Base-by-base conservation (phyloP, 192 early-diverging fungal genomes). In the Rhizoclosmatium sp. region DNA sequence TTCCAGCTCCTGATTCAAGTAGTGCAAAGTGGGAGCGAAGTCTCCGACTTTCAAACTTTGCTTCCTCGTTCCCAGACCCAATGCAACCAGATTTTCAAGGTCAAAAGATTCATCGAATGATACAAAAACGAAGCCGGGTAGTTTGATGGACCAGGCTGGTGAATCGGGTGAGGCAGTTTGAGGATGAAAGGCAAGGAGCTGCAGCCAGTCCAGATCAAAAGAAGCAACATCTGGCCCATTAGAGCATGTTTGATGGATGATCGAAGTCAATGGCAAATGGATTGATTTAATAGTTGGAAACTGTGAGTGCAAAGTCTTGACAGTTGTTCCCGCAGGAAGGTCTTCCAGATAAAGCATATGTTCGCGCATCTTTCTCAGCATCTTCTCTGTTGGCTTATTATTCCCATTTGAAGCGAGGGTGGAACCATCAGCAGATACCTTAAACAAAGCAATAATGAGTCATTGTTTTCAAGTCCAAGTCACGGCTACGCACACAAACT, bases 361-460 rank as follows among this genome's bases (percentile, higher is more conserved):
- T 54, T 54, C 51, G 51, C 51, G 51, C 51, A 12, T 54, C 51
- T 54, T 54, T 54, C 16, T 16, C 9, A 54, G 51, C 51, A 16
- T 54, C 16, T 54, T 54, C 16, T 54, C 9, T 0, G 5, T 16
- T 12, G 16, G 16, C 51, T 54, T 54, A 31, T 31, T 31, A 31
- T 31, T 31, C 31, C 31, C 31, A 31, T 31, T 31, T 31, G 31
- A 31, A 31, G 31, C 31, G 31, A 31, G 31, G 31, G 31, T 0
- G 31, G 31, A 31, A 31, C 31, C 31, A 0, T 31, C 31, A 31
- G 31, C 31, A 31, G 31, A 31, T 31, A 65, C 44, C 10, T n/a
- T 39, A 74, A 42, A 21, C 82, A 47, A 59, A 83, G 51, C 10
- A 12, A 46, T 66, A 42, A 77, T 14, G 74, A 73, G 47, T 81